These are phyloP conservation scores for Euphorbia pulcherrima DNA, from an alignment of 345 rosid genomes.

Conservation along the genomic window DNA sequence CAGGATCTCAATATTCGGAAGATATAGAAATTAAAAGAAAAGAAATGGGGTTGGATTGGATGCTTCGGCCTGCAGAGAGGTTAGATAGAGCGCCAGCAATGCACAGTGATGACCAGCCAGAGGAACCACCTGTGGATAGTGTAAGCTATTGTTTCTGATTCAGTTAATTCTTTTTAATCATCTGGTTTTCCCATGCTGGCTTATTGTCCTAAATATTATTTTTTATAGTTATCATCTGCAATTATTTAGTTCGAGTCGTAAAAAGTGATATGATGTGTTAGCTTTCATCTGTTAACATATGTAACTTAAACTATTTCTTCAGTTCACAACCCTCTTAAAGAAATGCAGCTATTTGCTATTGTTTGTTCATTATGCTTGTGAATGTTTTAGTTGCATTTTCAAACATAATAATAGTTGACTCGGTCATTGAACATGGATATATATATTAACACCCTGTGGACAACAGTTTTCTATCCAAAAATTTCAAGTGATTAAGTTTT, in stretches of 20 bases:
- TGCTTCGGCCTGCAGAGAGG: conserved; percentile 63
- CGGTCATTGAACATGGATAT: not conserved
- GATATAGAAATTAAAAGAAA: conserved; percentile 55
- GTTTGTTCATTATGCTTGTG: not conserved
- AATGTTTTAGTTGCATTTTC: not conserved
- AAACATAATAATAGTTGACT: not conserved
- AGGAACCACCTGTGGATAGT: conserved; percentile 49
- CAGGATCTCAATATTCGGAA: conserved; percentile 18
- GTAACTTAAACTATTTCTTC: not conserved
- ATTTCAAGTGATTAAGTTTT: not conserved
- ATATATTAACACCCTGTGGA: not conserved
- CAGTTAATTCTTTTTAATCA: not conserved
- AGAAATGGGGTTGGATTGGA: conserved; percentile 80
- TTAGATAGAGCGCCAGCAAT: conserved; percentile 31
- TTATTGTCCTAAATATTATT: not conserved
- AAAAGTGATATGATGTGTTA: not conserved
- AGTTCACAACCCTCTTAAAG: not conserved
- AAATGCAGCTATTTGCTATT: not conserved
- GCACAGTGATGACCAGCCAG: conserved; percentile 31
- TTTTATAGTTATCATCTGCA: not conserved
- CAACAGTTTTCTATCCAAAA: not conserved
- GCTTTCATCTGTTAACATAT: not conserved
- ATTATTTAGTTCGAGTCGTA: not conserved
- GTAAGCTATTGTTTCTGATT: conserved; percentile 28
- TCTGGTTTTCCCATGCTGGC: not conserved